phyloP scores from a whole-genome alignment of 352 stramenopile species.

The Phytophthora hybrid region DNA sequence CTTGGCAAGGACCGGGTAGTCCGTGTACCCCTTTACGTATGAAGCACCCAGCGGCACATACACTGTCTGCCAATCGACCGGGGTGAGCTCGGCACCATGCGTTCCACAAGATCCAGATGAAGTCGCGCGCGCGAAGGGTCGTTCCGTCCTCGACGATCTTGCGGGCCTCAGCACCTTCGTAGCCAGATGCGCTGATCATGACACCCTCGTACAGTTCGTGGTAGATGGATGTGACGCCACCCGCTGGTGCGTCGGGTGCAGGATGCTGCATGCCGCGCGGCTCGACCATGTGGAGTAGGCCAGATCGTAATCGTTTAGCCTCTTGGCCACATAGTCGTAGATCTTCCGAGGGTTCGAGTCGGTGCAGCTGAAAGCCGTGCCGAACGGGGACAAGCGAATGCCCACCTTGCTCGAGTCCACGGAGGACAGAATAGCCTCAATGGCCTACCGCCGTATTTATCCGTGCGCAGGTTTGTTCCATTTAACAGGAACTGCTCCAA shows the following conservation, averaged over 20 bases:
- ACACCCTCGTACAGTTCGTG: conserved; percentile 57
- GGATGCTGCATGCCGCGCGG: conserved; percentile 46
- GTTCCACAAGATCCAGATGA: conserved; percentile 70
- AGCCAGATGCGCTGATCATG: conserved; percentile 58
- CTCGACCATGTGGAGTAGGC: conserved; percentile 65
- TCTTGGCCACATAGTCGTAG: conserved; percentile 49
- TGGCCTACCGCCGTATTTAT: conserved; percentile 61
- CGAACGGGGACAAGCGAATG: conserved; percentile 47
- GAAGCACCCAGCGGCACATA: conserved; percentile 38
- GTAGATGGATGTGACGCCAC: conserved; percentile 54
- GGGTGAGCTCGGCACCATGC: conserved; percentile 49
- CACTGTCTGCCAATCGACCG: conserved; percentile 41
- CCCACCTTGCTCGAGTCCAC: conserved; percentile 45
- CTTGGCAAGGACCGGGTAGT: conserved; percentile 51
- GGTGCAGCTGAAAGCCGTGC: conserved; percentile 47
- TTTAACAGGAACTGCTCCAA: conserved; percentile 90
- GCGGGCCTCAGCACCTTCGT: conserved; percentile 43
- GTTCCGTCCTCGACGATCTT: conserved; percentile 46
- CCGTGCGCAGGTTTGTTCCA: conserved; percentile 71
- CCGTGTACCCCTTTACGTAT: conserved; percentile 50
- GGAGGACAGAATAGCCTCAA: conserved; percentile 57
- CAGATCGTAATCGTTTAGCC: conserved; percentile 50
- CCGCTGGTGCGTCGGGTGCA: conserved; percentile 39
- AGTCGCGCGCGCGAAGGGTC: conserved; percentile 51
- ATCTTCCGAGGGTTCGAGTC: conserved; percentile 51